Percentiles rank a stretch among this genome's conserved stretches.
These are phyloP conservation scores for Chlamydomonas asymmetrica DNA, from an alignment of 139 green algal genomes.

Conservation along the genomic window DNA sequence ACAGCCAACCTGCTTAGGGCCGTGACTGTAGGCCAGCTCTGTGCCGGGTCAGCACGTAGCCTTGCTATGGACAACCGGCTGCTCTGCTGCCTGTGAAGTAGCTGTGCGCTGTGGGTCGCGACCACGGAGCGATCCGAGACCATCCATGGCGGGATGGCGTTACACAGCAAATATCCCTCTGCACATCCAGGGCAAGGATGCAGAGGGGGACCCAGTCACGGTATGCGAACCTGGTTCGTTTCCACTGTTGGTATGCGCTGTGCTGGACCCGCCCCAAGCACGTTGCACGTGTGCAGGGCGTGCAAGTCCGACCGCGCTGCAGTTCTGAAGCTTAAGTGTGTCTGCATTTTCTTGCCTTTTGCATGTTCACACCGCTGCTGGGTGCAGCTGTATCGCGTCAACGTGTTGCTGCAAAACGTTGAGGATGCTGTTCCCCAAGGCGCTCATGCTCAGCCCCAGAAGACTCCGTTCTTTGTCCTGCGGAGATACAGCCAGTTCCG, in stretches of 20 bases:
- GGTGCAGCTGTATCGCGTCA: conserved; percentile 57
- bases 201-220: conserved; percentile 45
- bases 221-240: conserved; percentile 18
- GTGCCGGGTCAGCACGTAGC: no score
- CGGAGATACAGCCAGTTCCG: conserved; percentile 60
- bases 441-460: not conserved
- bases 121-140: no score
- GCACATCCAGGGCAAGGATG: conserved; percentile 54
- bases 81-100: no score
- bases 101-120: no score
- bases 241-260: not conserved
- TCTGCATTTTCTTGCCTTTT: not conserved
- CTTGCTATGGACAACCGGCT: no score
- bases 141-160: conserved; percentile 25
- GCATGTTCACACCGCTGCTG: not conserved
- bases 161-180: conserved; percentile 55
- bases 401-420: conserved; percentile 50
- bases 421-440: not conserved
- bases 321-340: no score
- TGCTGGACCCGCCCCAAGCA: not conserved
- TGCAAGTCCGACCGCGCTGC: not conserved
- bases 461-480: conserved; percentile 57
- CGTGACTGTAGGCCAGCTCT: no score
- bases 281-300: not conserved
- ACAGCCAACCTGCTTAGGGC: no score